Conservation (phyloP, 495 filamentous ascomycete species). For the Aspergillus saccharolyticus region DNA sequence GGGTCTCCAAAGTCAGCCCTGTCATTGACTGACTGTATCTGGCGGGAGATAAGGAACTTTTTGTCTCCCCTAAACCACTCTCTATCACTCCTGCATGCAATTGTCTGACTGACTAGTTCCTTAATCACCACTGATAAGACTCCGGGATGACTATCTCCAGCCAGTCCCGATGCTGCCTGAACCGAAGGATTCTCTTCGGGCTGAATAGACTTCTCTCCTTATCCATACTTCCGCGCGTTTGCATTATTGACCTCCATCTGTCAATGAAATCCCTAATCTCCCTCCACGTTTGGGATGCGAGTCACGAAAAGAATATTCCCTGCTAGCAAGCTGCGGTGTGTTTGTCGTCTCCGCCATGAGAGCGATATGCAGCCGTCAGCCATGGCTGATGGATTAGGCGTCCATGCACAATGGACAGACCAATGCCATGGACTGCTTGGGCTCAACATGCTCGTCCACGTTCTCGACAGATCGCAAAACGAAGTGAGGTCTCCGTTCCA, state of each 20-base stretch:
- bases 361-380: neutral
- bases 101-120: neutral
- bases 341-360: neutral
- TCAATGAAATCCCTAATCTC: slow-evolving; percentile 21
- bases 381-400: slow-evolving; percentile 1
- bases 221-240: slow-evolving; percentile 12
- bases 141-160: slow-evolving; percentile 10
- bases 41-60: too few relatives aligned
- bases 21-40: too few relatives aligned
- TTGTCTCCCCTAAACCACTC: too few relatives aligned
- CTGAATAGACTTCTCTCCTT: slow-evolving; percentile 9
- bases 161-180: slow-evolving; percentile 4
- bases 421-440: neutral
- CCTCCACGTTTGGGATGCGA: neutral
- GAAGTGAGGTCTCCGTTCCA: neutral
- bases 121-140: neutral
- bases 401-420: neutral
- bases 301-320: slow-evolving; percentile 6
- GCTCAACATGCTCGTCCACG: slow-evolving; percentile 2
- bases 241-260: slow-evolving; percentile 28
- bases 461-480: neutral
- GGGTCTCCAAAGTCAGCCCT: too few relatives aligned
- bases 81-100: too few relatives aligned
- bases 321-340: slow-evolving; percentile 11
- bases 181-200: neutral